phyloP scores from a whole-genome alignment of 1,139 yeast species.

The Candida pseudocylindracea region DNA sequence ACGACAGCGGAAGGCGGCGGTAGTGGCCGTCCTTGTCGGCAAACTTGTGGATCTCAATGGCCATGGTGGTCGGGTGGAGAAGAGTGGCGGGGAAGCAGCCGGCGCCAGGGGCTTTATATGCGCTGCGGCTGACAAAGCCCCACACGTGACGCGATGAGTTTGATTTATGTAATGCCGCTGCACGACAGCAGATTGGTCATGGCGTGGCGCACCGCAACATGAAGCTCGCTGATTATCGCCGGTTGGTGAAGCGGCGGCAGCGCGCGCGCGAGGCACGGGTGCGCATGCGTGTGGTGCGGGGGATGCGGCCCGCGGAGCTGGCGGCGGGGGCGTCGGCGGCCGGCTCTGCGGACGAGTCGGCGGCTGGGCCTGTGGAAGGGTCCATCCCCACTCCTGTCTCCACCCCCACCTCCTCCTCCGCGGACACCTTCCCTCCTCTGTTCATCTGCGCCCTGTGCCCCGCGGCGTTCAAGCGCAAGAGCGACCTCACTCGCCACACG shows the following conservation, averaged over 20 bases:
- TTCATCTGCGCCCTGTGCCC: constrained; percentile 27
- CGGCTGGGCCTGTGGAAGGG: too few relatives aligned
- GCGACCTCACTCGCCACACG: constrained; percentile 43
- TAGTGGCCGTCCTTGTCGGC: constrained; percentile 30
- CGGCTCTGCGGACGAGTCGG: too few relatives aligned
- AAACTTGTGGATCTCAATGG: constrained; percentile 15
- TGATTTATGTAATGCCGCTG: too few relatives aligned
- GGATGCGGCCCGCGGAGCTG: too few relatives aligned
- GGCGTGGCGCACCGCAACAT: too few relatives aligned
- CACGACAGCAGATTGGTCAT: too few relatives aligned
- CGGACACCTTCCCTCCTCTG: constrained; percentile 34
- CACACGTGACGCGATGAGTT: background rate
- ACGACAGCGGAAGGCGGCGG: constrained; percentile 21
- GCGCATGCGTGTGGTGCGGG: too few relatives aligned
- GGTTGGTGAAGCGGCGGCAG: too few relatives aligned
- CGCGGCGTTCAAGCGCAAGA: constrained; percentile 47
- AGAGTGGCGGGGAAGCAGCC: background rate
- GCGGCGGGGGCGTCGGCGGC: too few relatives aligned
- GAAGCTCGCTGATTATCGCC: too few relatives aligned
- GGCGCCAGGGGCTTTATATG: background rate
- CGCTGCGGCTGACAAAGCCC: background rate
- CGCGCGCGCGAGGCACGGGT: too few relatives aligned
- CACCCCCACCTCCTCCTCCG: constrained; percentile 3
- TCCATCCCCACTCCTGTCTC: too few relatives aligned
- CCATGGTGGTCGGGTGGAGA: background rate